Conservation (phyloP, 2,329 filamentous ascomycete genomes). For the Sporothrix globosa region DNA sequence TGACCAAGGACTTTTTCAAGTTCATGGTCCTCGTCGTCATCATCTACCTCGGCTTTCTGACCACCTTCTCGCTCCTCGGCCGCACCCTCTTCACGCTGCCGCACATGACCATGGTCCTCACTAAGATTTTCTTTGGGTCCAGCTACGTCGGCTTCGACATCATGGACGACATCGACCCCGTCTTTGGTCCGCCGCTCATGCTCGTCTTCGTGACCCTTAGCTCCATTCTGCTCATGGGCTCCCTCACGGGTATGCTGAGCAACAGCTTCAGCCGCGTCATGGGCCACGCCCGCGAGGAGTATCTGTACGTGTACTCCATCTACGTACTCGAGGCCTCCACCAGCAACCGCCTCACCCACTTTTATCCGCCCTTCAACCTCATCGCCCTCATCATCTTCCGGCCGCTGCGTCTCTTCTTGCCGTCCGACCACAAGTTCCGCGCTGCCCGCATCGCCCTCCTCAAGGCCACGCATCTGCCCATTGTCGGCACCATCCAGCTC, state of each 20-base stretch:
- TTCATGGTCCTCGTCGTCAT: constrained; percentile 77
- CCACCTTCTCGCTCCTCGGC: constrained; percentile 80
- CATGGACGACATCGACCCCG: constrained; percentile 61
- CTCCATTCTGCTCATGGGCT: constrained; percentile 77
- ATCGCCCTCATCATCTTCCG: constrained; percentile 72
- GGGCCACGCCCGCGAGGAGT: constrained; percentile 70
- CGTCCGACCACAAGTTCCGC: constrained; percentile 66
- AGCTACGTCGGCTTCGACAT: constrained; percentile 74
- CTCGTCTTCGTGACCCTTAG: constrained; percentile 77
- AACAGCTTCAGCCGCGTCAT: constrained; percentile 72
- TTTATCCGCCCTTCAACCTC: constrained; percentile 74
- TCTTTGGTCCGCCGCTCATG: constrained; percentile 64
- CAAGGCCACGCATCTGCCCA: constrained; percentile 66
- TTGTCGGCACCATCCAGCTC: constrained; percentile 69
- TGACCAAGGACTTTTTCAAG: constrained; percentile 90
- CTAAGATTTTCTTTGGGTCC: constrained; percentile 80
- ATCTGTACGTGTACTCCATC: constrained; percentile 73
- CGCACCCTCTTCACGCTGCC: constrained; percentile 66
- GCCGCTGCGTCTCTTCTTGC: constrained; percentile 69
- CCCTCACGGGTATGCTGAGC: constrained; percentile 75
- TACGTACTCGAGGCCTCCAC: constrained; percentile 69
- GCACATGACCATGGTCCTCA: constrained; percentile 74
- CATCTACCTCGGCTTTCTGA: constrained; percentile 84
- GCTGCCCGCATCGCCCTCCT: constrained; percentile 63
- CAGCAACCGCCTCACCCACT: constrained; percentile 69